Evolutionary conservation across 768 basidiomycete species (phyloP).

Genomic region (Leucosporidium creatinivorum): DNA sequence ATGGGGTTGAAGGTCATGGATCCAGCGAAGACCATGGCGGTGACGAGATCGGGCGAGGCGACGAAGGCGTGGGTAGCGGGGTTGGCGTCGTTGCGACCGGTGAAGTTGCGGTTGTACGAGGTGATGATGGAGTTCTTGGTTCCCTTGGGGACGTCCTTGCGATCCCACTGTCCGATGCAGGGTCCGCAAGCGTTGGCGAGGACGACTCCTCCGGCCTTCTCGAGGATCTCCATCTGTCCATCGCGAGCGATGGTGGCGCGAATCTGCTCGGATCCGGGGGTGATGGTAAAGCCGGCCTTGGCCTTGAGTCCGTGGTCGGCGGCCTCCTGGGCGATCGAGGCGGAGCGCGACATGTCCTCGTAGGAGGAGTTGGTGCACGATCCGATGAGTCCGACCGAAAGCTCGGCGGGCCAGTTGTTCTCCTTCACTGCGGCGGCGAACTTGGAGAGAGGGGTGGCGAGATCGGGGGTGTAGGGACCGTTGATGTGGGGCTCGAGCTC

Average conservation of each 20-base stretch:
- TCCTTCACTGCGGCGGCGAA: slow-evolving; percentile 84
- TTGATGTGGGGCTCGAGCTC: slow-evolving; percentile 99
- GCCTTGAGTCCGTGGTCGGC: slow-evolving; percentile 72
- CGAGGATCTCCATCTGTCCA: slow-evolving; percentile 80
- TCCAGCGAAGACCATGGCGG: slow-evolving; percentile 92
- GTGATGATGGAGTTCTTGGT: slow-evolving; percentile 97
- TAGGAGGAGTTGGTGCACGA: slow-evolving; percentile 99
- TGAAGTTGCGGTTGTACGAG: slow-evolving; percentile 99
- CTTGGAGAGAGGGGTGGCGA: slow-evolving; percentile 95
- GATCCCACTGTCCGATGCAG: slow-evolving; percentile 99
- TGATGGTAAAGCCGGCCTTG: slow-evolving; percentile 95
- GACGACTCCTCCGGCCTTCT: slow-evolving; percentile 80
- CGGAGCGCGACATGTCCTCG: slow-evolving; percentile 98
- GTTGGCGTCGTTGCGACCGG: slow-evolving; percentile 98
- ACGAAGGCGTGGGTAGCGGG: slow-evolving; percentile 97
- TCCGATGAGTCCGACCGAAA: slow-evolving; percentile 95
- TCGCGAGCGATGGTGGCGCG: slow-evolving; percentile 96
- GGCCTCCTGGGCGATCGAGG: slow-evolving; percentile 85
- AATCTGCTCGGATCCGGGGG: slow-evolving; percentile 96
- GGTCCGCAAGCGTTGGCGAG: slow-evolving; percentile 98
- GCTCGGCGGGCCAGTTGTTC: slow-evolving; percentile 93
- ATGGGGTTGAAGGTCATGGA: slow-evolving; percentile 93
- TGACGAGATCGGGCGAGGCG: slow-evolving; percentile 88
- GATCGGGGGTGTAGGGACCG: slow-evolving; percentile 99
- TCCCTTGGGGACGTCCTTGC: slow-evolving; percentile 93